Conservation (phyloP, 1,139 yeast species). For the Blastobotrys malaysiensis region DNA sequence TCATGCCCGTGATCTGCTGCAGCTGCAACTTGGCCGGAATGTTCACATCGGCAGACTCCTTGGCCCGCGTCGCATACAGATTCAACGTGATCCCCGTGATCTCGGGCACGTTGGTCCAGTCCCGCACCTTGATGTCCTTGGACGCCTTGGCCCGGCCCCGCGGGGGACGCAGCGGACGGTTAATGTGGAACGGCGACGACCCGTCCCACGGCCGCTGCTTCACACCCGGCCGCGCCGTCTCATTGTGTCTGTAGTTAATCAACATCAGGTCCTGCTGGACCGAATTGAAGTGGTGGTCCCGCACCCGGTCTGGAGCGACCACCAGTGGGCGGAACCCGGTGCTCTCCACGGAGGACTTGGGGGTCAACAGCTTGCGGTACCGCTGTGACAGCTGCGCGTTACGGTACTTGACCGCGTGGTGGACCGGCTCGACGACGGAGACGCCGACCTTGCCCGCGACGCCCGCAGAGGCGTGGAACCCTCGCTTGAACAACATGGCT, state of each 20-base stretch:
- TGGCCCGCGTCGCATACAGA: slow-evolving; percentile 72
- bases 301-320: slow-evolving; percentile 73
- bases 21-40: slow-evolving; percentile 75
- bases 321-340: slow-evolving; percentile 71
- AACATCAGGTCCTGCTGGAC: slow-evolving; percentile 72
- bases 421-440: slow-evolving; percentile 83
- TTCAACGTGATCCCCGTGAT: slow-evolving; percentile 63
- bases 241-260: slow-evolving; percentile 67
- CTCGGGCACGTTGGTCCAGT: slow-evolving; percentile 63
- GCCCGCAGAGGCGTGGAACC: slow-evolving; percentile 28
- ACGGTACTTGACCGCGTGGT: slow-evolving; percentile 72
- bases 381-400: slow-evolving; percentile 57
- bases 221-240: slow-evolving; percentile 49
- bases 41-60: slow-evolving; percentile 66
- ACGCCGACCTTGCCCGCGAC: slow-evolving; percentile 48
- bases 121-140: slow-evolving; percentile 65
- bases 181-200: slow-evolving; percentile 81
- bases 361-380: slow-evolving; percentile 59
- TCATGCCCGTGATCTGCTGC: slow-evolving; percentile 89
- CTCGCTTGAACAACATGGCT: slow-evolving; percentile 10
- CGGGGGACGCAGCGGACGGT: slow-evolving; percentile 50
- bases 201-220: slow-evolving; percentile 85
- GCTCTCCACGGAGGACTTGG: slow-evolving; percentile 46
- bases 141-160: slow-evolving; percentile 47
- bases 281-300: slow-evolving; percentile 69